Evolutionary conservation across 1,139 yeast genomes (phyloP).

Genomic region (Scheffersomyces insectosa): DNA sequence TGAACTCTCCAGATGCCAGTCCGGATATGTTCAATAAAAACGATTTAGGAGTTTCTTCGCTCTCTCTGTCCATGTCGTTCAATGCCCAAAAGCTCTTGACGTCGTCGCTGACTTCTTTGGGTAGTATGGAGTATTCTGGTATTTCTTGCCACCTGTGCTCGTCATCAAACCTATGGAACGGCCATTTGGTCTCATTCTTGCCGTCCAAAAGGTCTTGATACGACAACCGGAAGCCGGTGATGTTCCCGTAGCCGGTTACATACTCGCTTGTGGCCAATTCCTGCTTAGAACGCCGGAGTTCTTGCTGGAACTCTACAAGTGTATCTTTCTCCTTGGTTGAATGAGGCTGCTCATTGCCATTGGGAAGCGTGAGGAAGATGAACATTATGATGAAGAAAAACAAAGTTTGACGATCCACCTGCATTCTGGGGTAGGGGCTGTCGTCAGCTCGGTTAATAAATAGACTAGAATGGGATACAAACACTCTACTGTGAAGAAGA

Average conservation of each 20-base stretch:
- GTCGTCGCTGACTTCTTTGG: constrained; percentile 51
- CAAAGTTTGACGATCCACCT: constrained; percentile 40
- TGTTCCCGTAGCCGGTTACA: constrained; percentile 60
- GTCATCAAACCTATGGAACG: constrained; percentile 45
- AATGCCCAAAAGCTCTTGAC: constrained; percentile 54
- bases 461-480: background rate
- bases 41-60: constrained; percentile 19
- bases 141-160: constrained; percentile 53
- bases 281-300: constrained; percentile 28
- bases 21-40: constrained; percentile 57
- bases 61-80: constrained; percentile 14
- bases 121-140: constrained; percentile 59
- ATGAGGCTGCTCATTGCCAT: constrained; percentile 32
- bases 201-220: constrained; percentile 55
- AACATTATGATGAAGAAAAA: constrained; percentile 40
- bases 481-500: background rate
- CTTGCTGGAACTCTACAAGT: constrained; percentile 29
- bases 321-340: constrained; percentile 30
- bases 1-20: constrained; percentile 46
- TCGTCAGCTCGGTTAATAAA: background rate
- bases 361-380: constrained; percentile 34
- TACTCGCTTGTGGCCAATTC: constrained; percentile 45
- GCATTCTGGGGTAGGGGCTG: constrained; percentile 13
- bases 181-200: constrained; percentile 54
- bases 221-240: constrained; percentile 70